Evolutionary conservation across 352 stramenopile species (phyloP).

Genomic region (Globisporangium paroecandrum): DNA sequence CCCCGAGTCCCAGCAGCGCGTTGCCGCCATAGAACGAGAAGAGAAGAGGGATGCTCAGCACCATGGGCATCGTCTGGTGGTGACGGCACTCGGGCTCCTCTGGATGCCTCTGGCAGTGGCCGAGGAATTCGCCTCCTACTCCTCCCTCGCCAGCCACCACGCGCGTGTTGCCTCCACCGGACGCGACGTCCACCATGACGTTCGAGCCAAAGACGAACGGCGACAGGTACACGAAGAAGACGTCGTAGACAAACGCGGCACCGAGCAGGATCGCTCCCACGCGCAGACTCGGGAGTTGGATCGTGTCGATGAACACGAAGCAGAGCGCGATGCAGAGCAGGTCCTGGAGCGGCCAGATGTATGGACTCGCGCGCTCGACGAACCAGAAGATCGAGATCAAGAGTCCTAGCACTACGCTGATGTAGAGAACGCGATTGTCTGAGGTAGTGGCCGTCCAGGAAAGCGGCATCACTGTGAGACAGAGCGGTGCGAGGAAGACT

Average conservation of each 20-base stretch:
- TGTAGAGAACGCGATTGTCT: conserved; percentile 7
- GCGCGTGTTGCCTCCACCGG: conserved; percentile 55
- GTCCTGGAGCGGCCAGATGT: conserved; percentile 89
- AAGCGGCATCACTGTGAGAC: not conserved
- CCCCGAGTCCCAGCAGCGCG: conserved; percentile 92
- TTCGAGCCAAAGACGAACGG: conserved; percentile 84
- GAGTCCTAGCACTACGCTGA: conserved; percentile 18
- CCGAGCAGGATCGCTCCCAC: conserved; percentile 87
- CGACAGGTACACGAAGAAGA: conserved; percentile 96
- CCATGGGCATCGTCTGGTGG: conserved; percentile 91
- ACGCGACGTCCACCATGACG: conserved; percentile 94
- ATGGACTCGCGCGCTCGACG: conserved; percentile 51
- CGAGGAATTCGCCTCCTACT: conserved; percentile 16
- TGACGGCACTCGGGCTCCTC: conserved; percentile 41
- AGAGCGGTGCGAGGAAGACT: conserved; percentile 35
- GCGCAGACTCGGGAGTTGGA: conserved; percentile 90
- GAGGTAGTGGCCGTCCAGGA: not conserved
- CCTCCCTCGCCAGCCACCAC: not conserved
- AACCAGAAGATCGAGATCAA: conserved; percentile 46
- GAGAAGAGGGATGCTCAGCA: conserved; percentile 71
- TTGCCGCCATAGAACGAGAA: conserved; percentile 83
- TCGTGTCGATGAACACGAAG: conserved; percentile 89
- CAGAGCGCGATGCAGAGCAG: conserved; percentile 91
- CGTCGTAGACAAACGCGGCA: conserved; percentile 94
- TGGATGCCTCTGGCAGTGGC: conserved; percentile 38